Conservation (phyloP, 768 basidiomycete species). For the Pisolithus microcarpus region DNA sequence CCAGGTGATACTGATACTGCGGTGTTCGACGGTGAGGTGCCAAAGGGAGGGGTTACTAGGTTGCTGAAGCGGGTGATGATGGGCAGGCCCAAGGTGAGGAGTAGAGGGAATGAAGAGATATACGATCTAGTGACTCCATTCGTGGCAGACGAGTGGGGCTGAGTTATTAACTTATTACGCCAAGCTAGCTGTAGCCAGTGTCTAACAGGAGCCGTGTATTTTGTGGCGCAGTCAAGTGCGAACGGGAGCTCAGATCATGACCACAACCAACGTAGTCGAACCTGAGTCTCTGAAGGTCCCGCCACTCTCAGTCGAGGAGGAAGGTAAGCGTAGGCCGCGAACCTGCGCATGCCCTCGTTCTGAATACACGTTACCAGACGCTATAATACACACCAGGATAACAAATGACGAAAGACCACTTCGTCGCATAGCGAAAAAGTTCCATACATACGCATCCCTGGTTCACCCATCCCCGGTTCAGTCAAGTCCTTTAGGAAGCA, state of each 20-base stretch:
- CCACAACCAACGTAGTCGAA: not conserved
- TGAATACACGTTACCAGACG: conserved; percentile 41
- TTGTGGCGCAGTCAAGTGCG: not conserved
- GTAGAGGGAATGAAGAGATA: conserved; percentile 66
- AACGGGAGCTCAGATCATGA: not conserved
- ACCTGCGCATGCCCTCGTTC: conserved; percentile 9
- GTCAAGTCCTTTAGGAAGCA: conserved; percentile 21
- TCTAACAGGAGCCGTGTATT: not conserved
- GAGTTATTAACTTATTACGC: conserved; percentile 6
- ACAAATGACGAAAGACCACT: conserved; percentile 77
- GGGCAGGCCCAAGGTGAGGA: conserved; percentile 38
- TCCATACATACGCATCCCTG: conserved; percentile 62
- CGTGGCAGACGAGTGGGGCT: conserved; percentile 69
- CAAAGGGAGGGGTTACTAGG: conserved; percentile 39
- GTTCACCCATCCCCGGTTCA: conserved; percentile 42
- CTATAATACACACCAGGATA: conserved; percentile 73
- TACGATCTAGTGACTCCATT: conserved; percentile 82
- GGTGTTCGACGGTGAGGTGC: conserved; percentile 28
- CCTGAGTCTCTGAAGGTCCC: conserved; percentile 27
- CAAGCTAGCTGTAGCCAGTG: not conserved
- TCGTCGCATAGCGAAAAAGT: conserved; percentile 73
- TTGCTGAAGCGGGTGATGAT: conserved; percentile 61
- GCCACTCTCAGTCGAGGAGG: conserved; percentile 53
- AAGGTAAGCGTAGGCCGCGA: conserved; percentile 35
- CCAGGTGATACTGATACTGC: conserved; percentile 34